Evolutionary conservation across 768 basidiomycete genomes (phyloP), one percentile per base, ranked within the genome.

Genomic region (Phaeotremella fagi): DNA sequence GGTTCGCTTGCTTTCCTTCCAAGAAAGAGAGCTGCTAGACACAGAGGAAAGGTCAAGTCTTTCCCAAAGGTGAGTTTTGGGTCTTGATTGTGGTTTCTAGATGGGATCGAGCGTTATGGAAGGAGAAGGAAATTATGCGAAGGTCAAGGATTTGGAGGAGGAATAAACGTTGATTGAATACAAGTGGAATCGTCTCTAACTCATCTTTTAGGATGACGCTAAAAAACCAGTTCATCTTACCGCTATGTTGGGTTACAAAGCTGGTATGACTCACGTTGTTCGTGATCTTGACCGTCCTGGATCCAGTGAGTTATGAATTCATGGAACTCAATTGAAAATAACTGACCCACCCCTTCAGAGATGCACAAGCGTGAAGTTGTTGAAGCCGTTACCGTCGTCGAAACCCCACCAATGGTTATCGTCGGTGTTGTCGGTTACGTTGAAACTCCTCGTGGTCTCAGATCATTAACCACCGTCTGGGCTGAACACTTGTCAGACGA

Each of bases 331-430:
- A 25, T 35, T 44, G 31, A 44, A 47, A 16, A 22, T 27, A 2
- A 31, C 42, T 57, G 16, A 33, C 16, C 33, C 33, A 27, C 29
- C 50, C 31, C 41, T 29, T 16, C 76, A 97, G 92, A 99, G 81
- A 95, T 98, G 91, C 95, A 99, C 87, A 99, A 97, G 81, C 87
- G 89, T 75, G 95, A 99, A 78, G 86, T 99, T 58, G 95, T 99
- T 59, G 95, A 99, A 82, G 90, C 92, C 41, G 94, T 92, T 66
- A 86, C 90, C 59, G 78, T 99, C 75, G 77, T 99, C 71, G 95
- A 99, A 80, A 94, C 92, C 20, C 95, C 95, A 26, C 94, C 95
- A 48, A 82, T 99, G 80, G 85, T 98, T 55, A 83, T 94, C 61
- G 86, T 98, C 60, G 95, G 95, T 80, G 90, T 91, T 71, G 95